phyloP scores from a whole-genome alignment of 495 filamentous ascomycete genomes.

The Podospora pseudoanserina region DNA sequence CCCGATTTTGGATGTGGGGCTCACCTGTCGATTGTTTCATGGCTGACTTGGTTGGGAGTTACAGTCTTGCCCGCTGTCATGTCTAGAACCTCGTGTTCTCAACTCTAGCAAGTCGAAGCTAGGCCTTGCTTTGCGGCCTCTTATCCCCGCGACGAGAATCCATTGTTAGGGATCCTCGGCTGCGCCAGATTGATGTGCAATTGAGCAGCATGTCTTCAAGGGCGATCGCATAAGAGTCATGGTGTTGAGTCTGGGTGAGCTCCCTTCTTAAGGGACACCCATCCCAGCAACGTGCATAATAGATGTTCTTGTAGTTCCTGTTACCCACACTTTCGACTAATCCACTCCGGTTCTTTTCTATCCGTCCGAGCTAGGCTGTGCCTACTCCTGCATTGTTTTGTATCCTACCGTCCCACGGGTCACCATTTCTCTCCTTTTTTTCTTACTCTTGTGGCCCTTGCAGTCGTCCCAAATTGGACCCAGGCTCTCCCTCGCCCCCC shows the following conservation, averaged over 20 bases:
- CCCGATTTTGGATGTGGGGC: constrained; percentile 1
- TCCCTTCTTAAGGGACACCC: constrained; percentile 9
- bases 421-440: neutral
- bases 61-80: neutral
- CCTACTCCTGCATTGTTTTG: constrained; percentile 17
- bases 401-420: neutral
- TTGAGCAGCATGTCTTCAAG: constrained; percentile 15
- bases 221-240: constrained; percentile 7
- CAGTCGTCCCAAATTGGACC: constrained; percentile 11
- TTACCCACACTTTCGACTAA: neutral
- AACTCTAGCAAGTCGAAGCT: neutral
- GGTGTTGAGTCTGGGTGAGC: neutral
- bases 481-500: constrained; percentile 13
- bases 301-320: neutral
- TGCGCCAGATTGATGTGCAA: constrained; percentile 19
- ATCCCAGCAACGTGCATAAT: neutral
- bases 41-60: constrained; percentile 1
- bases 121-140: neutral
- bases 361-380: constrained; percentile 20
- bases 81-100: neutral
- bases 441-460: constrained; percentile 1
- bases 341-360: neutral
- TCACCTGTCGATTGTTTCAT: constrained; percentile 4
- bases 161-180: neutral
- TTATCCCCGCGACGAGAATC: neutral